Evolutionary conservation across 164 flowering plant genomes (phyloP).

Genomic region (Liriodendron chinense): DNA sequence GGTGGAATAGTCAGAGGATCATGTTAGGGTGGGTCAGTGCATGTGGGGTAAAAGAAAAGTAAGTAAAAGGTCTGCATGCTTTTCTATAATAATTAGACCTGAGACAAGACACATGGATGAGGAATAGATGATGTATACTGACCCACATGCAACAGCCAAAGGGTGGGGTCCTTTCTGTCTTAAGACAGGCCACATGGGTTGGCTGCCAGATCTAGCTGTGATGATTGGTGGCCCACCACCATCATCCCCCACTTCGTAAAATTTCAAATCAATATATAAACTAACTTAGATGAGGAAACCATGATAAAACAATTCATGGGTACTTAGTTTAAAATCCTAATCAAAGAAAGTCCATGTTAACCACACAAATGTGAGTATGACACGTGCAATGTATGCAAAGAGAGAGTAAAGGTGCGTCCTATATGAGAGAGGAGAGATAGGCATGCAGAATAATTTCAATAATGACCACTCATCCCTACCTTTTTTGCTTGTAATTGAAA

Average conservation of each 20-base stretch:
- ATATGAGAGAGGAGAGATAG: no score
- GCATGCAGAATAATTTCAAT: no score
- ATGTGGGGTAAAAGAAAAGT: constrained; percentile 11
- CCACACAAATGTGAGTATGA: no score
- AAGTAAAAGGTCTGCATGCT: constrained; percentile 1
- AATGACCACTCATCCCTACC: no score
- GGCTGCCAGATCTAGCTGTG: constrained; percentile 4
- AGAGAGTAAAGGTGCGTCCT: no score
- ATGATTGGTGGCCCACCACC: neutral
- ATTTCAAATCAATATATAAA: neutral
- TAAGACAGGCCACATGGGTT: constrained; percentile 14
- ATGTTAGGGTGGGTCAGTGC: neutral
- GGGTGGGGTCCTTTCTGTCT: neutral
- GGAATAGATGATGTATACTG: constrained; percentile 1
- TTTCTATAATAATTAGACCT: constrained; percentile 7
- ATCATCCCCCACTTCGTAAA: neutral
- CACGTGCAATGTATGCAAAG: no score
- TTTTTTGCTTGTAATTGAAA: no score
- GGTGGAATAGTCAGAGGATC: neutral
- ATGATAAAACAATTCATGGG: no score
- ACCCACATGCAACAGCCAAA: constrained; percentile 30
- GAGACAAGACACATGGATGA: constrained; percentile 8
- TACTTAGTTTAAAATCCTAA: no score
- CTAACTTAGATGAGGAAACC: neutral
- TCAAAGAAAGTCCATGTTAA: no score